phyloP scores from a whole-genome alignment of 371 early-diverging fungal genomes.

The Mortierella sp. region DNA sequence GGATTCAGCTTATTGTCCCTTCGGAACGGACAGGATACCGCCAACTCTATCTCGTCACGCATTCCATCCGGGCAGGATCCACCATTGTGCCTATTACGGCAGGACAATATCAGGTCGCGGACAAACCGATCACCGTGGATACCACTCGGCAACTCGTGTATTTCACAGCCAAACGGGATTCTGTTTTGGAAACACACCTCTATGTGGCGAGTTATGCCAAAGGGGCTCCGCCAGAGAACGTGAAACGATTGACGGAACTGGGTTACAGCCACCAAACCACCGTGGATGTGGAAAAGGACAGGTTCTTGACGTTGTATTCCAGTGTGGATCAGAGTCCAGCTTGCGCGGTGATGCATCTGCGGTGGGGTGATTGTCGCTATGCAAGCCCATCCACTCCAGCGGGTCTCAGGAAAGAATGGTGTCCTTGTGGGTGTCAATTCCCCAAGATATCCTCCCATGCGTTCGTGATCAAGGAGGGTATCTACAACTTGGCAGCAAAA shows the following conservation, averaged over 20 bases:
- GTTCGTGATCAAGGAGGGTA: slow-evolving; percentile 37
- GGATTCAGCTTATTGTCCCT: slow-evolving; percentile 64
- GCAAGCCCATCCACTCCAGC: not conserved
- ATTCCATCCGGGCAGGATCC: slow-evolving; percentile 26
- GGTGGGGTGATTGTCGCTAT: slow-evolving; percentile 41
- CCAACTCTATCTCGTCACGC: slow-evolving; percentile 69
- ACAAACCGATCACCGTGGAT: slow-evolving; percentile 74
- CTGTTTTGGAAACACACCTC: slow-evolving; percentile 74
- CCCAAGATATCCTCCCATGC: slow-evolving; percentile 52
- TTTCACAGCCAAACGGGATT: slow-evolving; percentile 74
- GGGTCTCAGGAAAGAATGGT: slow-evolving; percentile 16
- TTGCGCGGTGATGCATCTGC: slow-evolving; percentile 49
- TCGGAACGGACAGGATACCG: slow-evolving; percentile 77
- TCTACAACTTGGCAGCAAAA: slow-evolving; percentile 26
- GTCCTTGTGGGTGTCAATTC: slow-evolving; percentile 44
- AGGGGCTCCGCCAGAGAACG: slow-evolving; percentile 23
- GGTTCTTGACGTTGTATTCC: slow-evolving; percentile 68
- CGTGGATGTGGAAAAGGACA: slow-evolving; percentile 57
- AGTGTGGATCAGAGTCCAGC: slow-evolving; percentile 58
- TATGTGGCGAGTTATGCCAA: slow-evolving; percentile 66
- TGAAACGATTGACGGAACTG: slow-evolving; percentile 61
- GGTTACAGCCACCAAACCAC: slow-evolving; percentile 68
- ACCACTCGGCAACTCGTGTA: slow-evolving; percentile 67
- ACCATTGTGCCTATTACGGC: slow-evolving; percentile 49
- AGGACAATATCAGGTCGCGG: slow-evolving; percentile 70